Evolutionary conservation across 345 rosid species (phyloP), one percentile per base, ranked within the genome.

Genomic region (Brassica carinata): DNA sequence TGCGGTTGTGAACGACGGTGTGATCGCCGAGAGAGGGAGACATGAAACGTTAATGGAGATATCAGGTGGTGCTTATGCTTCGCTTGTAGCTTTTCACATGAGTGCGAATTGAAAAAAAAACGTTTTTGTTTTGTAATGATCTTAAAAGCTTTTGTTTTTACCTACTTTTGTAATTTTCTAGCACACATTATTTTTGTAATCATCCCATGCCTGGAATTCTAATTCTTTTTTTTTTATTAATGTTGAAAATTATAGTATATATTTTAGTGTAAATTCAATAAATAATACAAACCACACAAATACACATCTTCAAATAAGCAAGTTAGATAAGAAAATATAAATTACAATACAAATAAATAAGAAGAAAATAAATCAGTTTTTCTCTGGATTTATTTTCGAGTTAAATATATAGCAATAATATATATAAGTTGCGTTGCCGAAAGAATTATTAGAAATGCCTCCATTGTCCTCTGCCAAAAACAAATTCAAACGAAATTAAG

Each of bases 401-500:
- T 81, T 18, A 83, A 88, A 26, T 91, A 92, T 73, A 91, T 90
- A 23, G 91, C 92, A 36, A 84, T 92, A 9, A 95, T 87, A 78
- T 91, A 93, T 0, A 91, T 62, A 29, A 95, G 94, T 79, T 95
- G 98, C 14, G 97, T 91, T 3, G 72, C 93, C 6, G 99, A 87
- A 38, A 95, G 94, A 67, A 95, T 95, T 69, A 95, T 89, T 61
- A 88, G 15, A 71, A 95, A 93, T 34, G 99, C 99, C 85, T 95
- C 99, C 99, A 95, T 89, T 63, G 99, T 95, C 83, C 90, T 96
- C 98, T 96, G 98, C 85, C 18, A 5, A 73, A 6, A 61, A 51
- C n/a, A n/a, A 51, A 0, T n/a, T 51, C 18, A n/a, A 51, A 51
- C 5, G 58, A n/a, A 51, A 51, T 51, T 51, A 51, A 51, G 17